phyloP scores from a whole-genome alignment of 306 rosid species.

The Canavalia ensiformis region DNA sequence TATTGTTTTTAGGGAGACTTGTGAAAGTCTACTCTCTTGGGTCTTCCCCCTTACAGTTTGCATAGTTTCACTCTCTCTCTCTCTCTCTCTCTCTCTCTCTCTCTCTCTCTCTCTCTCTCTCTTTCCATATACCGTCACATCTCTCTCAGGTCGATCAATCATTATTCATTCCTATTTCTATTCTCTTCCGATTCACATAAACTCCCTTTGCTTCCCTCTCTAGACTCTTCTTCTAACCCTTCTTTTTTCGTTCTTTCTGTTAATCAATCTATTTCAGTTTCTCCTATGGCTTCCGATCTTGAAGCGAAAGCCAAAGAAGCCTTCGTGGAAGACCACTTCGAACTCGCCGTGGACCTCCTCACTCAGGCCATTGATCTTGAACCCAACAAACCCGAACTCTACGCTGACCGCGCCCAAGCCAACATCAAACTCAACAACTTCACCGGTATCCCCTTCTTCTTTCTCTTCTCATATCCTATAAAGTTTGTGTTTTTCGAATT shows the following conservation, averaged over 20 bases:
- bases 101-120: not conserved
- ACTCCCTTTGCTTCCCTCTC: not conserved
- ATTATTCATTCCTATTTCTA: not conserved
- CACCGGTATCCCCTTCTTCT: slow-evolving; percentile 57
- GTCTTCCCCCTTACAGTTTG: not conserved
- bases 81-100: slow-evolving; percentile 3
- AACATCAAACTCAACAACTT: slow-evolving; percentile 74
- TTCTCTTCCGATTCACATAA: not conserved
- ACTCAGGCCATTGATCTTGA: slow-evolving; percentile 70
- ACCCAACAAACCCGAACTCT: slow-evolving; percentile 70
- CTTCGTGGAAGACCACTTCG: slow-evolving; percentile 86
- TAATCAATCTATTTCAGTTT: slow-evolving; percentile 6
- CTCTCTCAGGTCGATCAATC: slow-evolving; percentile 48
- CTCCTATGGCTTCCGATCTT: slow-evolving; percentile 86
- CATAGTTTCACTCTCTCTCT: not conserved
- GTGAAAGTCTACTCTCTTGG: slow-evolving; percentile 1
- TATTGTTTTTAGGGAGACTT: slow-evolving; percentile 3
- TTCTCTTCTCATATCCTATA: not conserved
- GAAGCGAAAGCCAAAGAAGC: slow-evolving; percentile 78
- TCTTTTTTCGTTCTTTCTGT: not conserved
- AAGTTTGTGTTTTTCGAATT: slow-evolving; percentile 24
- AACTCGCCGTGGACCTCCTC: slow-evolving; percentile 71
- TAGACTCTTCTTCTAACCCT: slow-evolving; percentile 30
- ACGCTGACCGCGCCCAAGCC: slow-evolving; percentile 91
- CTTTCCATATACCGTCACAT: not conserved